Base-by-base conservation (phyloP, 2,329 filamentous ascomycete species). In the Ascochyta viciae-villosae region DNA sequence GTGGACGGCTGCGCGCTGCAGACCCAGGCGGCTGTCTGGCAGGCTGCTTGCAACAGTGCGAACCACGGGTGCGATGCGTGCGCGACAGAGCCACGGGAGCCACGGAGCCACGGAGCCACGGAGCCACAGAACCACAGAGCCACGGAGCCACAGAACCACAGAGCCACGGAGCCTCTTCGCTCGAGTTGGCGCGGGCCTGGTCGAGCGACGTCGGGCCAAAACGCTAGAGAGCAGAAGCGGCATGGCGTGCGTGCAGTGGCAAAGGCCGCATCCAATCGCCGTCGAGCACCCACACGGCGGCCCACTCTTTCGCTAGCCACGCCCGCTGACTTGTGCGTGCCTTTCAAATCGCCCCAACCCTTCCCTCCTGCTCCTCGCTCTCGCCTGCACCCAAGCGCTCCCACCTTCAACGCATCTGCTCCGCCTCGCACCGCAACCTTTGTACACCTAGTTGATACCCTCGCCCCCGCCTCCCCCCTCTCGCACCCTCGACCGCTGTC, bases 351-450 rank as follows among this genome's bases (percentile, higher is more conserved):
- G 50, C 19, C 47, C 60, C 57, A 57, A 52, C 56, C 57, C 54
- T 60, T 51, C 51, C 51, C 50, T 54, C 50, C 47, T 45, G 48
- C 52, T 60, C 58, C 58, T 65, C 54, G 53, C 56, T 42, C 53
- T 57, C 59, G 57, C 52, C 63, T 56, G 59, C 60, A 62, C 55
- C 43, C 49, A 49, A 50, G 53, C 64, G 40, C 46, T 51, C 56
- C 37, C 41, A 34, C 39, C 35, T 37, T 42, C 47, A 51, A 50
- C 44, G 56, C 58, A 61, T 62, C 60, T 62, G 56, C 50, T 61
- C 66, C 62, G 65, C 65, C 64, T 67, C 61, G 57, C 62, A 61
- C 62, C 60, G 55, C 62, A 60, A 39, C 43, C 51, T 47, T 51
- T 51, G 48, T 66, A 16, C 16, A 16, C 16, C 16, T 16, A 65